Base-by-base conservation (phyloP, 108 stramenopile species). In the Nitzschia sp. region DNA sequence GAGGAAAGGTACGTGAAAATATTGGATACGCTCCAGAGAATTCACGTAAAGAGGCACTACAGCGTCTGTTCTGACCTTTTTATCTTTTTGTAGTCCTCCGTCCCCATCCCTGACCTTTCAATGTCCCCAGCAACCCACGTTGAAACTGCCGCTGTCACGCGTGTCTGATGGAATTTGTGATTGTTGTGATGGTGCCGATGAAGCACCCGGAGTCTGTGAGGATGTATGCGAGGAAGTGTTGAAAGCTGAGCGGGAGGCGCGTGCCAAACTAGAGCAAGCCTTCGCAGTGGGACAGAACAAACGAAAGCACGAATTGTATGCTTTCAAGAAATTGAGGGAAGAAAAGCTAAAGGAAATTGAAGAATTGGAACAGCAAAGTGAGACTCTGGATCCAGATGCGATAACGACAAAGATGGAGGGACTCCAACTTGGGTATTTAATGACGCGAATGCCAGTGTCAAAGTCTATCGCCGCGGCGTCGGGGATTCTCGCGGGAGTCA, bases 131-230 rank as follows among this genome's bases (percentile, higher is more conserved):
- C 91, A 92, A 55, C 71, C 81, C 1, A 52, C 71, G 13, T 34
- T 92, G 45, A 55, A 53, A 29, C 66, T 89, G 16, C 85, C 86
- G 4, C 45, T 60, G 0, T 86, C 85, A 1, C 55, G 84, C n/a
- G 6, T 92, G 27, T 41, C 86, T 53, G 91, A 92, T 70, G 91
- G 88, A 4, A 85, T 89, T 65, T 92, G 91, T 63, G 91, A 92
- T 77, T 92, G 91, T 61, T 90, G 88, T 66, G 85, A 88, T 72
- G 91, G 88, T 22, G 69, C 74, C 58, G 91, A 92, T 64, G 88
- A 89, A 76, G 19, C 45, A 1, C 28, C 52, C 11, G 45, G 63
- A 23, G 5, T 32, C 32, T 93, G 91, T 66, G 44, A 53, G 0
- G 81, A 93, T 66, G 73, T 52, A 54, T 93, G 91, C 58, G 83